Evolutionary conservation across 2,329 filamentous ascomycete species (phyloP).

Genomic region (Calonectria crousiana): DNA sequence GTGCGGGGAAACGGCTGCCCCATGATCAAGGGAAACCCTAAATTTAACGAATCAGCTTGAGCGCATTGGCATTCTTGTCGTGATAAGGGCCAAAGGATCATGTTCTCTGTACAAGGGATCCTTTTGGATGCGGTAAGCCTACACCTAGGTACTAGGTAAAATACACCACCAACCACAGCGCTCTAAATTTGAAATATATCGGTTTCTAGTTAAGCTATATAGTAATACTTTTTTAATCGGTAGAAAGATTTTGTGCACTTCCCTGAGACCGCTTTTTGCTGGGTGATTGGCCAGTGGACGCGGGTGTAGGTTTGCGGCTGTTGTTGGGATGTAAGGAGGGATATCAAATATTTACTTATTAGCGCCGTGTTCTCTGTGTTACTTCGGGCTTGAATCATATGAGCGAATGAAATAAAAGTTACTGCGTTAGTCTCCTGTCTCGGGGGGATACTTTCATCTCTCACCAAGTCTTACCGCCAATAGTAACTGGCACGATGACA

Average conservation of each 20-base stretch:
- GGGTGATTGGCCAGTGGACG: background rate
- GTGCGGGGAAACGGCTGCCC: background rate
- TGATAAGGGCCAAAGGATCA: background rate
- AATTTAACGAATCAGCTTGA: background rate
- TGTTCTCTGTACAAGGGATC: background rate
- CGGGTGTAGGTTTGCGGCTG: background rate
- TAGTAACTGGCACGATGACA: too few relatives aligned
- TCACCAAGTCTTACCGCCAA: background rate
- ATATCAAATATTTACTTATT: background rate
- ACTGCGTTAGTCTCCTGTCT: background rate
- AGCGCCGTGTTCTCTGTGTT: background rate
- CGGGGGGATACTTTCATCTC: background rate
- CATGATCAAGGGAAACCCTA: background rate
- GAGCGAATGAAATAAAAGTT: background rate
- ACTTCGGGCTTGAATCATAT: background rate
- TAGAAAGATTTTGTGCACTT: background rate
- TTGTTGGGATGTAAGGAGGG: fast-evolving
- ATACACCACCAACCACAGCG: background rate
- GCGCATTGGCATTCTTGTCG: background rate
- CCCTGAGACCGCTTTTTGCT: background rate
- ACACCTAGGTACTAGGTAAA: background rate
- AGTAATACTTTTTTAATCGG: too few relatives aligned
- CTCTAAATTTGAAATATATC: background rate
- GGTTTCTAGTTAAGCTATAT: background rate
- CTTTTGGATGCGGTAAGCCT: background rate